Percentiles rank a stretch among this genome's conserved stretches.
These are phyloP conservation scores for Candida montana DNA, from an alignment of 805 yeast species.

Conservation along the genomic window DNA sequence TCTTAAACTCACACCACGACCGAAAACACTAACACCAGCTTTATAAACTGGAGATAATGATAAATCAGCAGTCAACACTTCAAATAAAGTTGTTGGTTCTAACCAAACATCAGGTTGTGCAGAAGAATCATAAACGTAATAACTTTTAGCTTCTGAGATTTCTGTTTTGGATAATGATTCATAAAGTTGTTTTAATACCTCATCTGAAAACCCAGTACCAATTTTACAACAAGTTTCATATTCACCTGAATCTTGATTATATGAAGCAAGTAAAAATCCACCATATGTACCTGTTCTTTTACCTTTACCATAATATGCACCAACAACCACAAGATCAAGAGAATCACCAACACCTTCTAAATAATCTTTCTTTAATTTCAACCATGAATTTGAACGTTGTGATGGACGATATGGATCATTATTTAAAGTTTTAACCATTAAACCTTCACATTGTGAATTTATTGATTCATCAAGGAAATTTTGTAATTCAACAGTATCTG, in stretches of 20 bases:
- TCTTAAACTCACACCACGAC: slow-evolving; percentile 80
- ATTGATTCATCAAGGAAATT: slow-evolving; percentile 82
- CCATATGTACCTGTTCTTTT: slow-evolving; percentile 95
- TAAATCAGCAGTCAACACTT: slow-evolving; percentile 86
- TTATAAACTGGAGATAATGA: slow-evolving; percentile 85
- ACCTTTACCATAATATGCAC: slow-evolving; percentile 91
- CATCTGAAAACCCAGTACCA: slow-evolving; percentile 96
- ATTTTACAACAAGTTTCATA: slow-evolving; percentile 94
- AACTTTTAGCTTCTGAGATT: slow-evolving; percentile 56
- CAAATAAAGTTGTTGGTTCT: slow-evolving; percentile 80
- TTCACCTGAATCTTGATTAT: slow-evolving; percentile 87
- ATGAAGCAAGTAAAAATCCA: slow-evolving; percentile 86
- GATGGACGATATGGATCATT: slow-evolving; percentile 92
- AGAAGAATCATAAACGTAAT: slow-evolving; percentile 61
- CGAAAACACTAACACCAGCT: slow-evolving; percentile 69
- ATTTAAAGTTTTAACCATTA: slow-evolving; percentile 87
- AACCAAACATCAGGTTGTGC: slow-evolving; percentile 93
- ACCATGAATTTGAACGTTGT: slow-evolving; percentile 92
- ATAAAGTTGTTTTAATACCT: slow-evolving; percentile 56
- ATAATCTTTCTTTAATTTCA: slow-evolving; percentile 91
- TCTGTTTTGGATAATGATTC: slow-evolving; percentile 64
- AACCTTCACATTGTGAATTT: slow-evolving; percentile 87
- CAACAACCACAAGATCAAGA: slow-evolving; percentile 85
- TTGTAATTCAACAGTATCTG: slow-evolving; percentile 71
- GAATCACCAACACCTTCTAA: slow-evolving; percentile 95